Conservation (phyloP, 148 eudicot genomes). For the Polygonum aviculare region DNA sequence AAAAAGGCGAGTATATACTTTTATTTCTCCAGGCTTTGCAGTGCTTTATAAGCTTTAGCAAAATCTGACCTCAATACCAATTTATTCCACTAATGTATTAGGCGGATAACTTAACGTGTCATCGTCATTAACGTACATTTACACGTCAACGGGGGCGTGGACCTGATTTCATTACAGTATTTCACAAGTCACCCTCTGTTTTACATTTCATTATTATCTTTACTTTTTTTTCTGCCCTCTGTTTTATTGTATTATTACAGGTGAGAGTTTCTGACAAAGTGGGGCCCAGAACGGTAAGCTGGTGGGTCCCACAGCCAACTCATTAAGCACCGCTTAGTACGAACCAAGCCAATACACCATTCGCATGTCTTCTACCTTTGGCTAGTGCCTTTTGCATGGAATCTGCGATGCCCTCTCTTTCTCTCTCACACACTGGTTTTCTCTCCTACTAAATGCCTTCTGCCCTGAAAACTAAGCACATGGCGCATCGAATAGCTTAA, state of each 20-base stretch:
- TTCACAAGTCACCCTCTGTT: too few relatives aligned
- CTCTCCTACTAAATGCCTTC: neutral
- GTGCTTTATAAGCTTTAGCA: neutral
- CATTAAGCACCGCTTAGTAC: neutral
- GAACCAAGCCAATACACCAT: neutral
- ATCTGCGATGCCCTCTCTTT: neutral
- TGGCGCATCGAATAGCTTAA: constrained; percentile 4
- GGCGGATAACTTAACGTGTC: neutral
- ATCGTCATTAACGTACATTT: neutral
- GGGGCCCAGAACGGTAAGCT: neutral
- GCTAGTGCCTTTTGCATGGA: constrained; percentile 5
- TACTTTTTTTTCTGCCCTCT: too few relatives aligned
- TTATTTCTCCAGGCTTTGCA: neutral
- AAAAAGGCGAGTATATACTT: neutral
- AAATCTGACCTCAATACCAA: neutral
- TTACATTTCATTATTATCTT: too few relatives aligned
- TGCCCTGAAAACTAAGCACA: neutral
- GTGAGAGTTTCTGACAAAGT: neutral
- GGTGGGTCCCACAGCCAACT: neutral
- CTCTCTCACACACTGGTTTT: neutral
- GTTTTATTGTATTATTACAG: too few relatives aligned
- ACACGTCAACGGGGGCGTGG: neutral
- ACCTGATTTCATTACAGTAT: too few relatives aligned
- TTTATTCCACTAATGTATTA: neutral
- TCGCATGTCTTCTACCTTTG: constrained; percentile 5